phyloP scores from a whole-genome alignment of 1,284 basidiomycete genomes.

The Microbotryum violaceum region DNA sequence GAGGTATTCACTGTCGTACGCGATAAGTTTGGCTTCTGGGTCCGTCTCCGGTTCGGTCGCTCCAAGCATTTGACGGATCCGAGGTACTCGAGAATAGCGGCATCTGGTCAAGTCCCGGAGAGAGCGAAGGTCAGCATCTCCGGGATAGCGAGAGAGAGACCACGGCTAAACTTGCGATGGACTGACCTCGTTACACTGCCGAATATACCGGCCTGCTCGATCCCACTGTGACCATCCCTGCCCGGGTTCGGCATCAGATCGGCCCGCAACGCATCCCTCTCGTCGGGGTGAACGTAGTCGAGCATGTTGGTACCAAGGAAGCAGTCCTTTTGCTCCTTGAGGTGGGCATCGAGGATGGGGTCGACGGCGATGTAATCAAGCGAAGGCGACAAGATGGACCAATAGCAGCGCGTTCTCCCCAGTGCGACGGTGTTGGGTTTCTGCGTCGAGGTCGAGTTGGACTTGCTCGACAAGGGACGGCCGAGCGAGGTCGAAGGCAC shows the following conservation, averaged over 20 bases:
- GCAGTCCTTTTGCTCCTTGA: constrained; percentile 59
- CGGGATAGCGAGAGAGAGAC: background rate
- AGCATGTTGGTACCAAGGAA: constrained; percentile 71
- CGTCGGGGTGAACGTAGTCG: constrained; percentile 82
- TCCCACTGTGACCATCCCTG: constrained; percentile 60
- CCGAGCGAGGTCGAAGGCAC: too few relatives aligned
- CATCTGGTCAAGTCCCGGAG: constrained; percentile 38
- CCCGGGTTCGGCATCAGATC: constrained; percentile 20
- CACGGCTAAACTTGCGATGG: constrained; percentile 1
- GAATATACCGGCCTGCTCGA: constrained; percentile 71
- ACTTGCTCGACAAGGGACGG: too few relatives aligned
- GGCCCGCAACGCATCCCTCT: constrained; percentile 50
- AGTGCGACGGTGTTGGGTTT: background rate
- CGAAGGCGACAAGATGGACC: constrained; percentile 23
- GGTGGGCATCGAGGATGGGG: constrained; percentile 69
- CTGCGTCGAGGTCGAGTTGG: too few relatives aligned
- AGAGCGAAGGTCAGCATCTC: too few relatives aligned
- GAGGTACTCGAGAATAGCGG: constrained; percentile 45
- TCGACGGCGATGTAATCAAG: constrained; percentile 82
- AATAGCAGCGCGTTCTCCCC: constrained; percentile 28
- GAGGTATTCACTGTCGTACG: constrained; percentile 55
- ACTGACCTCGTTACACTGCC: constrained; percentile 81
- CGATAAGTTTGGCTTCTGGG: constrained; percentile 15
- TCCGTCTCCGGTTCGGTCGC: constrained; percentile 39
- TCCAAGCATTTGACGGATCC: constrained; percentile 46